Evolutionary conservation across 2,329 filamentous ascomycete genomes (phyloP), one percentile per base, ranked within the genome.

Genomic region (Diplodia scrobiculata): DNA sequence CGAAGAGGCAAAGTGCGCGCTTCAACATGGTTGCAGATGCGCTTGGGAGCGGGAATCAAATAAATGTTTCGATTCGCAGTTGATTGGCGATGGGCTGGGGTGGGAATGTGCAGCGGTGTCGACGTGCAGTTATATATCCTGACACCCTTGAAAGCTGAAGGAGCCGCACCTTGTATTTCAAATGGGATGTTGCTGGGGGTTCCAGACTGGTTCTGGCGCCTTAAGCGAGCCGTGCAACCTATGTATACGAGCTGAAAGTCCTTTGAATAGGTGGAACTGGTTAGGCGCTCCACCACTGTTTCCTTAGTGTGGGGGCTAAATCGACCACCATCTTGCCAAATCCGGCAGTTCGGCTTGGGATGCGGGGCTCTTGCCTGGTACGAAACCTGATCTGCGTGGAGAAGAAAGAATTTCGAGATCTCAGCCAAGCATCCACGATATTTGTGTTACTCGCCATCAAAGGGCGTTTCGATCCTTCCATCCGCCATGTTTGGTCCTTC

Each of bases 281-380:
- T 27, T 19, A 59, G 38, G 32, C 29, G 19, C 19, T 58, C 53
- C 53, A 41, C 53, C 27, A 9, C 25, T 7, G 38, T 47, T 11
- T 3, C 29, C 29, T 47, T 59, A 48, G 55, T 59, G 55, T 59
- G 55, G 55, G 55, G 55, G 55, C 55, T 25, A 38, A 59, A 47
- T 32, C 25, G 19, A 19, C 27, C 25, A 27, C 19, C 21, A 9
- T 21, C 25, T 32, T 59, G 6, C 55, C 55, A 17, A 59, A 59
- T 29, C 19, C 21, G 54, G 21, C 34, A 45, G 10, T 27, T 45
- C 19, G 9, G 11, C 1, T 17, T 17, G n/a, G 21, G 10, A 41
- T 55, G 52, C 52, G 32, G 52, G 52, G 52, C 41, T 10, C n/a
- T 45, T 11, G 34, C 34, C 34, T 11, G 34, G 3, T 13, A 32